Base-by-base conservation (phyloP, 2,329 filamentous ascomycete genomes). In the Didymella sp. region DNA sequence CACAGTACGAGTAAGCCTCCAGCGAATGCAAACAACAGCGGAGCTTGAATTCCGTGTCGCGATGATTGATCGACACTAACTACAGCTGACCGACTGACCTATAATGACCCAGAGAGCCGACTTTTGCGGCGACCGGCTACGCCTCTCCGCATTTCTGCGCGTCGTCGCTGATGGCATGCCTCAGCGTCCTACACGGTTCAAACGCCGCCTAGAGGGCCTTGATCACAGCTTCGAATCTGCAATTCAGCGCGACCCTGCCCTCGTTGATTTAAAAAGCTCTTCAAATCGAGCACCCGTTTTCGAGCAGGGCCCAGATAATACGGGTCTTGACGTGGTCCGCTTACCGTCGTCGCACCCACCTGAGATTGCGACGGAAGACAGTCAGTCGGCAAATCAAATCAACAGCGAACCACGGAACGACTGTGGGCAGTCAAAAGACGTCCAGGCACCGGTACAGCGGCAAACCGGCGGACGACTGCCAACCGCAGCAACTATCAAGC, bases 41-140 rank as follows among this genome's bases (percentile, higher is more conserved):
- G 22, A n/a, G 4, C 37, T 25, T 6, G 15, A 19, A n/a, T 17
- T 12, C n/a, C 9, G 28, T 13, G n/a, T 28, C 24, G n/a, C 22
- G 6, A 24, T 3, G 4, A 22, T 43, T 38, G 33, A 51, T 48
- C 42, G 3, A 33, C 15, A 31, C 43, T 48, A 22, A 57, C 15
- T 5, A 19, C 28, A 51, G 31, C 15, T 19, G 1, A 3, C 11
- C 27, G 11, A 17, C n/a, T 25, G 9, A 54, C 27, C 38, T 11
- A 59, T 22, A 15, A 72, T 72, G 68, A 17, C 60, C 21, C 56
- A 65, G 35, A 59, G 63, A 51, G 60, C 58, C 25, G 62, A 68
- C 37, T 74, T 73, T 31, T 59, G 48, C 8, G 65, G 58, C n/a
- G 60, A 67, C 27, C 61, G 56, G 19, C 61, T 74, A 12, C 68